These are phyloP conservation scores for Tolypocladium pustulatum DNA, from an alignment of 2,329 filamentous ascomycete species.

Conservation along the genomic window DNA sequence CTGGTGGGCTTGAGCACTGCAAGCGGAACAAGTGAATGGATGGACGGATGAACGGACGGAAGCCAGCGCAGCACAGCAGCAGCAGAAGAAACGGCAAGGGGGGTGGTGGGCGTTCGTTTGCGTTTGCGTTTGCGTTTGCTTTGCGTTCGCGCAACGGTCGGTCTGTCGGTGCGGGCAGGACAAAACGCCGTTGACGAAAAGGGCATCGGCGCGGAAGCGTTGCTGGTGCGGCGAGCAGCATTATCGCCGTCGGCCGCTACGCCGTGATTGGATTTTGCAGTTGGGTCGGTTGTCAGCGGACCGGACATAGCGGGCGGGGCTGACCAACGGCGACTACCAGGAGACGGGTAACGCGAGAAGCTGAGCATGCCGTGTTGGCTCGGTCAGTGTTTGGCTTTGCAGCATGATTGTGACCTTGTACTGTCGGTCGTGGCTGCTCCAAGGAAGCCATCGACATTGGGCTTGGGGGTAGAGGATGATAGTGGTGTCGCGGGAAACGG, in stretches of 20 bases:
- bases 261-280: not conserved
- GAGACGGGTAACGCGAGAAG: not conserved
- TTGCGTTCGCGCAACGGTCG: not conserved
- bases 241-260: conserved; percentile 2
- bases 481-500: not conserved
- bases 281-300: not conserved
- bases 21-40: not conserved
- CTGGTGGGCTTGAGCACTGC: not conserved
- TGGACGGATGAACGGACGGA: not conserved
- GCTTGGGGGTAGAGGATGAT: not conserved
- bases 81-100: not conserved
- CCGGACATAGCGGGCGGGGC: not conserved
- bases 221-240: not conserved
- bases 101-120: not conserved
- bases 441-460: not conserved
- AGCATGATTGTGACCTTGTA: not conserved
- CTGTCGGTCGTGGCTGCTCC: not conserved
- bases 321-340: not conserved
- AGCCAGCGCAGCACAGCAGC: not conserved
- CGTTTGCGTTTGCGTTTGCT: not conserved
- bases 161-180: conserved; percentile 3
- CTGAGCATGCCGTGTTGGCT: not conserved
- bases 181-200: conserved; percentile 1
- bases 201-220: not conserved
- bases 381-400: not conserved